phyloP scores from a whole-genome alignment of 2,329 filamentous ascomycete genomes.

The Colletotrichum filicis region DNA sequence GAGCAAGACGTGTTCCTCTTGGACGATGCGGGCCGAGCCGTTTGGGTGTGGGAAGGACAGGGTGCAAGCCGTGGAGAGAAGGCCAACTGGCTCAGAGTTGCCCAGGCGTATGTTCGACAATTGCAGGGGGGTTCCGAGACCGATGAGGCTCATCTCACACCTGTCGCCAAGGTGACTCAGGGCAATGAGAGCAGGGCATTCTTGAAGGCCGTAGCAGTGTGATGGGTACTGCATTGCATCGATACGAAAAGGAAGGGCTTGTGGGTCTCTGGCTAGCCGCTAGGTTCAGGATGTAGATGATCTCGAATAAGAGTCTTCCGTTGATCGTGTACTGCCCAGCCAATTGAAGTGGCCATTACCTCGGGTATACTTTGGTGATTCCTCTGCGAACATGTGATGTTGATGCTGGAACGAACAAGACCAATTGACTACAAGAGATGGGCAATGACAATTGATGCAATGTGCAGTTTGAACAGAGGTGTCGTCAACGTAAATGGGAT shows the following conservation, averaged over 20 bases:
- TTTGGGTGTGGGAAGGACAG: constrained; percentile 76
- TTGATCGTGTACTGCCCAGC: not conserved
- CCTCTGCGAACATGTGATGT: no score
- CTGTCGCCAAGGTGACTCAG: constrained; percentile 67
- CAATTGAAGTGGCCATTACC: no score
- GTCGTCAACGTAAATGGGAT: not conserved
- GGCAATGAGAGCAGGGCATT: constrained; percentile 67
- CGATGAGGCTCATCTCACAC: constrained; percentile 54
- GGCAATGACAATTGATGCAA: not conserved
- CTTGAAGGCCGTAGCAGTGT: constrained; percentile 54
- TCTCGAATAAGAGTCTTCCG: not conserved
- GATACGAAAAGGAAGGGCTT: no score
- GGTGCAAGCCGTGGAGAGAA: constrained; percentile 68
- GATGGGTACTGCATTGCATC: not conserved
- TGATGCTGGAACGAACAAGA: no score
- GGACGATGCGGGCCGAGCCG: constrained; percentile 63
- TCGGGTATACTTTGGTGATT: not conserved
- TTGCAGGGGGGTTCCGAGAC: constrained; percentile 47
- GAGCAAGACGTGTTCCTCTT: constrained; percentile 72
- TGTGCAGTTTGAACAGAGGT: no score
- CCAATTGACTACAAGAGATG: no score
- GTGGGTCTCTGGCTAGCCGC: not conserved
- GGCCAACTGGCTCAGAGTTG: constrained; percentile 68
- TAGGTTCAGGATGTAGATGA: not conserved
- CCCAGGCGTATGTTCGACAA: constrained; percentile 64